These are phyloP conservation scores for Phlebiopsis flavidoalba DNA, from an alignment of 768 basidiomycete species.

Conservation along the genomic window DNA sequence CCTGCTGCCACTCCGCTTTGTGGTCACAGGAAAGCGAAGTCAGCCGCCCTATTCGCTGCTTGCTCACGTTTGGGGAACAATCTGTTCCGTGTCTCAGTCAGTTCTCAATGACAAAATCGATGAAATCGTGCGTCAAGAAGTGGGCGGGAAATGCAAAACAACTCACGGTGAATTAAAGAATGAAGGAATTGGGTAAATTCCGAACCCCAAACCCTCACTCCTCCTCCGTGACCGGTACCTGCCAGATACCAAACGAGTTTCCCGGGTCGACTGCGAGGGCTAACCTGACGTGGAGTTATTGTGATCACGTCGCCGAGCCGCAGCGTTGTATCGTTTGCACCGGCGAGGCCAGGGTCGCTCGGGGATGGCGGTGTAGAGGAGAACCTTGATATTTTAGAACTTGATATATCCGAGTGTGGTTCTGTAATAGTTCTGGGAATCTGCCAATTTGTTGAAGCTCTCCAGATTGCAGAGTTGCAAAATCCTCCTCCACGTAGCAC, in stretches of 20 bases:
- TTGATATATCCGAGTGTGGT: conserved; percentile 48
- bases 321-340: conserved; percentile 17
- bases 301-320: conserved; percentile 30
- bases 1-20: conserved; percentile 36
- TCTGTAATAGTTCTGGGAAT: conserved; percentile 46
- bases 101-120: conserved; percentile 16
- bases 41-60: conserved; percentile 38
- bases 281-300: conserved; percentile 42
- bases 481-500: conserved; percentile 38
- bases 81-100: conserved; percentile 27
- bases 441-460: conserved; percentile 42
- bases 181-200: conserved; percentile 52
- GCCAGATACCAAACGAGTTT: conserved; percentile 69
- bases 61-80: conserved; percentile 48
- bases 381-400: conserved; percentile 34
- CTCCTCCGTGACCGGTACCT: conserved; percentile 36
- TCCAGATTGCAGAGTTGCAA: conserved; percentile 54
- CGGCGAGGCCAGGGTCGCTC: neutral
- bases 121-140: neutral
- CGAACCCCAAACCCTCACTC: conserved; percentile 60
- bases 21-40: conserved; percentile 44
- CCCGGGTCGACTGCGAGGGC: conserved; percentile 56
- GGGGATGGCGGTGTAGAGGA: neutral
- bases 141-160: neutral
- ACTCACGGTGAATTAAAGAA: conserved; percentile 67